Conservation (phyloP, 768 basidiomycete species). For the Megacollybia marginata region DNA sequence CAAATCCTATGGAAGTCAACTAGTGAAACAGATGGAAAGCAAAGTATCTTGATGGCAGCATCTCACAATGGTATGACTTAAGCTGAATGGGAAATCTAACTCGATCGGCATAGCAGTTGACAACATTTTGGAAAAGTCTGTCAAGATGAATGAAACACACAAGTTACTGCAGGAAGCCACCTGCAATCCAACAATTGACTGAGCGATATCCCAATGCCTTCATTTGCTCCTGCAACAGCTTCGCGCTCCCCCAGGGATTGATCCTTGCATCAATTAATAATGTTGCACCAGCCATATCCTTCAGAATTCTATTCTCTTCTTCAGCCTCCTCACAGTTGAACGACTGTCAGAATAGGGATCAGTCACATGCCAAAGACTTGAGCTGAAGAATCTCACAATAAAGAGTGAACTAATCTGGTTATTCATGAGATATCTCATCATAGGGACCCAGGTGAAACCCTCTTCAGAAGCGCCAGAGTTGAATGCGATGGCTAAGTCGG, state of each 20-base stretch:
- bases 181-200: conserved; percentile 27
- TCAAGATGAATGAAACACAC: too few relatives aligned
- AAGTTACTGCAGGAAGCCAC: too few relatives aligned
- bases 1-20: too few relatives aligned
- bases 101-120: too few relatives aligned
- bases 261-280: conserved; percentile 7
- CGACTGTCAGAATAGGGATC: not conserved
- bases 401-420: conserved; percentile 23
- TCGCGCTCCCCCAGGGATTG: conserved; percentile 14
- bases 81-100: too few relatives aligned
- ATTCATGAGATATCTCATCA: conserved; percentile 17
- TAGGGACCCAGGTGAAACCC: conserved; percentile 16
- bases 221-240: conserved; percentile 11
- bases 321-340: conserved; percentile 11
- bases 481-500: conserved; percentile 29
- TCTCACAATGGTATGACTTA: too few relatives aligned
- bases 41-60: too few relatives aligned
- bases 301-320: conserved; percentile 6
- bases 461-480: conserved; percentile 23
- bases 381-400: conserved; percentile 14
- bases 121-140: too few relatives aligned
- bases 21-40: too few relatives aligned
- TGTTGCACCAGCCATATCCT: conserved; percentile 5
- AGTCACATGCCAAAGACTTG: not conserved
- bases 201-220: conserved; percentile 26